Conservation (phyloP, 2,329 filamentous ascomycete genomes). For the Colletotrichum liriopes region DNA sequence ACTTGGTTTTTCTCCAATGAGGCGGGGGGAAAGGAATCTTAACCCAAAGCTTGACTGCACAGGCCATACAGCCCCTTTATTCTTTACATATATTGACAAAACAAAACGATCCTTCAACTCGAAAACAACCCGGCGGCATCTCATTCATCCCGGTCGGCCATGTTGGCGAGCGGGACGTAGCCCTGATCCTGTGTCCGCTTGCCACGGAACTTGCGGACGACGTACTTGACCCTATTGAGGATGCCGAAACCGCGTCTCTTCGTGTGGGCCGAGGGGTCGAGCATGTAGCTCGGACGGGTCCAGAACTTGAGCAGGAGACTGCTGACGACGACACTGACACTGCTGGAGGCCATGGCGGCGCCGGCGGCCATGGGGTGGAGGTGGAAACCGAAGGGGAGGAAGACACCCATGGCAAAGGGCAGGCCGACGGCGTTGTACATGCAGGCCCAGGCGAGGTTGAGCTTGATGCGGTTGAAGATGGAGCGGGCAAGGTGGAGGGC, state of each 20-base stretch:
- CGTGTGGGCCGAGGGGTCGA: slow-evolving; percentile 75
- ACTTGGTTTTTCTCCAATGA: neutral
- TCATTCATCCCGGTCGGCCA: slow-evolving; percentile 56
- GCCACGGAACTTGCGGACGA: slow-evolving; percentile 54
- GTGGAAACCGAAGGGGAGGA: slow-evolving; percentile 89
- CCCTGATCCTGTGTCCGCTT: slow-evolving; percentile 65
- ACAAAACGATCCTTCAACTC: neutral
- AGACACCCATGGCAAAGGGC: slow-evolving; percentile 97
- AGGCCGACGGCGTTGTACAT: slow-evolving; percentile 93
- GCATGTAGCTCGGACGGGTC: slow-evolving; percentile 90
- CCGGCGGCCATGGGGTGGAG: slow-evolving; percentile 96
- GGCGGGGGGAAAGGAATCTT: neutral
- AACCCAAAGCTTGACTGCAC: neutral
- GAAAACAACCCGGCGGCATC: neutral
- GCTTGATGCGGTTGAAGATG: slow-evolving; percentile 93
- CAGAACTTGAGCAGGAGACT: slow-evolving; percentile 90
- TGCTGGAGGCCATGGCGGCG: slow-evolving; percentile 92
- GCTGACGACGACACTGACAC: slow-evolving; percentile 89
- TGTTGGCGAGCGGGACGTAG: slow-evolving; percentile 72
- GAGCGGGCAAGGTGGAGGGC: slow-evolving; percentile 84
- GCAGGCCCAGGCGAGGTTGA: slow-evolving; percentile 94
- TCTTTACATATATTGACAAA: slow-evolving; percentile 20
- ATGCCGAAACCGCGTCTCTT: slow-evolving; percentile 64
- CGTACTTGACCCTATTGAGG: slow-evolving; percentile 60
- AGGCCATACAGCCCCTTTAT: neutral